phyloP scores from a whole-genome alignment of 1,284 basidiomycete genomes.

The Pisolithus thermaeus region DNA sequence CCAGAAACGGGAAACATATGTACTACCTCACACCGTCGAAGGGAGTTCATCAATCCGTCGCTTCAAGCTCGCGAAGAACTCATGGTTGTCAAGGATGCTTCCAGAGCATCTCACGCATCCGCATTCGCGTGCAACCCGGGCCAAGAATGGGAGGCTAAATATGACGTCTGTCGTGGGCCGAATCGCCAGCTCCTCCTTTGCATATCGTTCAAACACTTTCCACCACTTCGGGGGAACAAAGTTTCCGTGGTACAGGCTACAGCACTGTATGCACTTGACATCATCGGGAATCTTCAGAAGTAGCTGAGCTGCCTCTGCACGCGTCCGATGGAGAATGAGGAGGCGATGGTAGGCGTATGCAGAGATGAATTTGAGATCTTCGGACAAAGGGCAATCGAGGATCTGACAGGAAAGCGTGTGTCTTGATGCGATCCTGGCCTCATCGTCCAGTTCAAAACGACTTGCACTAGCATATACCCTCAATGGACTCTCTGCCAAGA shows the following conservation, averaged over 20 bases:
- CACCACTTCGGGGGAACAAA: conserved; percentile 62
- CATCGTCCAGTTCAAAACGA: conserved; percentile 55
- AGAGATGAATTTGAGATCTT: conserved; percentile 61
- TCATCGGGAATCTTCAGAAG: conserved; percentile 42
- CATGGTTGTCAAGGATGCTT: conserved; percentile 55
- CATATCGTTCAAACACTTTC: conserved; percentile 50
- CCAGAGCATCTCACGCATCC: conserved; percentile 56
- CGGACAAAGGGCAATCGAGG: conserved; percentile 46
- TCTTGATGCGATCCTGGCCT: conserved; percentile 47
- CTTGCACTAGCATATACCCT: conserved; percentile 68
- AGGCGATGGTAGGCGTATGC: conserved; percentile 62
- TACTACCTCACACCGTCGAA: conserved; percentile 27
- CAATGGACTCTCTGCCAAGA: conserved; percentile 42
- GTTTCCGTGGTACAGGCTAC: conserved; percentile 42
- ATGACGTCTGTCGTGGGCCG: conserved; percentile 56
- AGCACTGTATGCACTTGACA: conserved; percentile 64
- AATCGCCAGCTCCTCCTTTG: conserved; percentile 47
- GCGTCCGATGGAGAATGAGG: conserved; percentile 51
- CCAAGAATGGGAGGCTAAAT: conserved; percentile 56
- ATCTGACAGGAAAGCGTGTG: conserved; percentile 52
- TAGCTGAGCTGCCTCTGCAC: conserved; percentile 42
- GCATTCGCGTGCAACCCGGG: conserved; percentile 40
- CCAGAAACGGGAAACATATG: no score
- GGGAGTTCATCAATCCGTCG: conserved; percentile 54
- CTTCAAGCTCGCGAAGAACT: conserved; percentile 50